Conservation (phyloP, 768 basidiomycete genomes). For the Fistulinella prunicolor region DNA sequence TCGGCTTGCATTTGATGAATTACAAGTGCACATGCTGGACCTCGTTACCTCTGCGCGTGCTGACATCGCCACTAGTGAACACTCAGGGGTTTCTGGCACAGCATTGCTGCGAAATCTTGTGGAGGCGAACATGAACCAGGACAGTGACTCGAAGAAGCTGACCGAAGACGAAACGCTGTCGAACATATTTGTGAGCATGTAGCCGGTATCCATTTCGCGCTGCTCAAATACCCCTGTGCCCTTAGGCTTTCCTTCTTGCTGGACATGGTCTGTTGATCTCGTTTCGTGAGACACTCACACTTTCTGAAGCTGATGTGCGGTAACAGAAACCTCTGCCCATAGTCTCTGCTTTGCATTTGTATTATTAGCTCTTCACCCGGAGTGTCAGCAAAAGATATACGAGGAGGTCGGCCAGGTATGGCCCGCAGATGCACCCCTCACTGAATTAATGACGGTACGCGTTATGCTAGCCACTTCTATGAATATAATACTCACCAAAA, state of each 20-base stretch:
- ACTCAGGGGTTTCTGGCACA: slow-evolving; percentile 22
- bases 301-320: slow-evolving; percentile 5
- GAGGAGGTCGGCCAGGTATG: slow-evolving; percentile 41
- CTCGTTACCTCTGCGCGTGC: slow-evolving; percentile 40
- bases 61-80: slow-evolving; percentile 31
- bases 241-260: slow-evolving; percentile 47
- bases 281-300: no score
- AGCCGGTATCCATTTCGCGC: no score
- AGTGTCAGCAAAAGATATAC: slow-evolving; percentile 44
- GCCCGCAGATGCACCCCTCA: slow-evolving; percentile 35
- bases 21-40: slow-evolving; percentile 40
- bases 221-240: background rate
- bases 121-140: slow-evolving; percentile 44
- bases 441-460: slow-evolving; percentile 29
- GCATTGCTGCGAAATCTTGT: slow-evolving; percentile 46
- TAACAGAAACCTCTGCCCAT: slow-evolving; percentile 46
- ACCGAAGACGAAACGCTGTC: slow-evolving; percentile 47
- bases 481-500: no score
- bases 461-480: no score
- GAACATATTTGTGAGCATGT: slow-evolving; percentile 44
- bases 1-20: slow-evolving; percentile 34
- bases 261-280: slow-evolving; percentile 39
- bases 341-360: slow-evolving; percentile 41
- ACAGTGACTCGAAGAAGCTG: slow-evolving; percentile 29
- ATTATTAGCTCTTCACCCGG: slow-evolving; percentile 49